Conservation (phyloP, 2,329 filamentous ascomycete genomes). For the Colletotrichum tamarilloi region DNA sequence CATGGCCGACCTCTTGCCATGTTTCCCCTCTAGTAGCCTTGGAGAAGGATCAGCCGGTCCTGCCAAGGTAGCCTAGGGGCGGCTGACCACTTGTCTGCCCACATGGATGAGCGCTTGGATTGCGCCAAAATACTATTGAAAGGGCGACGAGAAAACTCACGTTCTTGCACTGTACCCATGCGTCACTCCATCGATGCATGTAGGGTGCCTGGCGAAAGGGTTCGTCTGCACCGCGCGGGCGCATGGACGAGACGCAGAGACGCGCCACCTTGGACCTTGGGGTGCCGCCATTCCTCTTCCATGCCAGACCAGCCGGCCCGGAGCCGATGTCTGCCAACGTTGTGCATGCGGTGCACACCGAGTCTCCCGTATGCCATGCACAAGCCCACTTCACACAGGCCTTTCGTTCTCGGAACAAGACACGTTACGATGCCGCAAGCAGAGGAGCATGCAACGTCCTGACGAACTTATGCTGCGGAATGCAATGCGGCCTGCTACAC, state of each 20-base stretch:
- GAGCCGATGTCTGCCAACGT: constrained; percentile 16
- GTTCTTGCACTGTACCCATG: not conserved
- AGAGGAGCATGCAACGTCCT: not conserved
- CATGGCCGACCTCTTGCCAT: not conserved
- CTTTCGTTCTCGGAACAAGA: constrained; percentile 14
- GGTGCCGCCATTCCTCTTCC: constrained; percentile 10
- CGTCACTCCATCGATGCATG: not conserved
- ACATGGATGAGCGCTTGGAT: constrained; percentile 18
- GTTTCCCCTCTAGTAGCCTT: not conserved
- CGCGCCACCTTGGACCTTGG: not conserved
- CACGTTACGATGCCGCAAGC: constrained; percentile 1
- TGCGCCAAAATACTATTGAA: constrained; percentile 16
- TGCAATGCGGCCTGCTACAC: not conserved
- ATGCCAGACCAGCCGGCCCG: constrained; percentile 9
- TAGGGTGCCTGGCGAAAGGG: constrained; percentile 6
- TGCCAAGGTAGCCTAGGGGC: constrained; percentile 16
- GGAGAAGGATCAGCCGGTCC: constrained; percentile 16
- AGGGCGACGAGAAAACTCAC: constrained; percentile 2
- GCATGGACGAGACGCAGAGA: constrained; percentile 18
- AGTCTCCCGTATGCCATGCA: constrained; percentile 12
- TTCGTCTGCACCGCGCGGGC: constrained; percentile 7
- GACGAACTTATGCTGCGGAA: not conserved
- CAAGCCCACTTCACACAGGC: not conserved
- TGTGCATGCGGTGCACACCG: constrained; percentile 30
- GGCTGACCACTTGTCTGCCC: constrained; percentile 12